phyloP scores from a whole-genome alignment of 2,329 filamentous ascomycete species.

The Ilyonectria mors-panacis region DNA sequence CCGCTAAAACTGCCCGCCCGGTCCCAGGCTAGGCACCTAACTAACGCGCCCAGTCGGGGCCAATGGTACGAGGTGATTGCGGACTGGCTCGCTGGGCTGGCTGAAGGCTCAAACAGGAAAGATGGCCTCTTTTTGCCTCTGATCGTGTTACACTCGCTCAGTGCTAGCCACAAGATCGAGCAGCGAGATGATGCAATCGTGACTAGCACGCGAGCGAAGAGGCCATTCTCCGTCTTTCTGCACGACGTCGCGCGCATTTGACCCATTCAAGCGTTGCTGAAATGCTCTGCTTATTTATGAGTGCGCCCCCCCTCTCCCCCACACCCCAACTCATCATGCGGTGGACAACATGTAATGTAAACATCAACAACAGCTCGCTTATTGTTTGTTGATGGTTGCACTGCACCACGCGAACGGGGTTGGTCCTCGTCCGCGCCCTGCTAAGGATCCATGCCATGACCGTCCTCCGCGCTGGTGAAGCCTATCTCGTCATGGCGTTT shows the following conservation, averaged over 20 bases:
- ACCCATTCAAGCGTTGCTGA: not conserved
- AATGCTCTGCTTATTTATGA: conserved; percentile 11
- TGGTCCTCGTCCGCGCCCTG: not conserved
- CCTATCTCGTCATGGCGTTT: not conserved
- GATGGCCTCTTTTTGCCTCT: not conserved
- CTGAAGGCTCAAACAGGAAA: conserved; percentile 22
- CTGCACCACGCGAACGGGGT: not conserved
- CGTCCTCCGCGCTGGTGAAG: not conserved
- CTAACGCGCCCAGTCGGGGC: not conserved
- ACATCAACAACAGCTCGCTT: conserved; percentile 36
- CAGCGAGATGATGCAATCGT: not conserved
- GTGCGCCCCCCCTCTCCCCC: conserved; percentile 20
- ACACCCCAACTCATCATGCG: conserved; percentile 40
- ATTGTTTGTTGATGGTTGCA: conserved; percentile 20
- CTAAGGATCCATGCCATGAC: not conserved
- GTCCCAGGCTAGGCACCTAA: not conserved
- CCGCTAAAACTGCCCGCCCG: not conserved
- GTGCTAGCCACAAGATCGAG: not conserved
- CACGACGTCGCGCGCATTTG: not conserved
- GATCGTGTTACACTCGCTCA: conserved; percentile 2
- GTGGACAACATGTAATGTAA: conserved; percentile 27
- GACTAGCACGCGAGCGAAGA: not conserved
- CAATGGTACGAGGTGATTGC: conserved; percentile 18
- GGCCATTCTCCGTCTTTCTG: not conserved
- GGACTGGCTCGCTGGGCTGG: conserved; percentile 18